phyloP scores from a whole-genome alignment of 176 grass and related monocot genomes.

The Cenchrus americanus region DNA sequence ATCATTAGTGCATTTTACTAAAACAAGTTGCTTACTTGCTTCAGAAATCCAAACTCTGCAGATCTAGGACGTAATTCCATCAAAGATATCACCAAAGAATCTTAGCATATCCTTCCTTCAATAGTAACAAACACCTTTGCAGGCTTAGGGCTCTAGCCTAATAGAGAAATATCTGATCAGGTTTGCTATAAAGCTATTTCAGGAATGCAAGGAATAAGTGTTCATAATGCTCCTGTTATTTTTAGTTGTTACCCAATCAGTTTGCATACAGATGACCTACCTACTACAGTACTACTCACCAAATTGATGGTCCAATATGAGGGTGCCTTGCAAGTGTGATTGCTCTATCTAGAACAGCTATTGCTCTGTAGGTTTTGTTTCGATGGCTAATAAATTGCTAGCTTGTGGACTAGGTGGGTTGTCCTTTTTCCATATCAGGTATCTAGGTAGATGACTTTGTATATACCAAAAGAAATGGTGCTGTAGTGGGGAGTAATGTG shows the following conservation, averaged over 20 bases:
- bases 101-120: constrained; percentile 4
- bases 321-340: constrained; percentile 47
- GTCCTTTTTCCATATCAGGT: background rate
- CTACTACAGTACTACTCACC: constrained; percentile 35
- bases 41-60: background rate
- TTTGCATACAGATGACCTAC: background rate
- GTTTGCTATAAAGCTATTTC: constrained; percentile 5
- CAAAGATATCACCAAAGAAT: background rate
- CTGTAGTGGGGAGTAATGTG: background rate
- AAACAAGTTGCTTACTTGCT: background rate
- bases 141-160: constrained; percentile 3
- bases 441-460: constrained; percentile 29
- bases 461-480: constrained; percentile 17
- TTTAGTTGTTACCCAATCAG: background rate
- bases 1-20: constrained; percentile 15
- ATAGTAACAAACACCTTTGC: constrained; percentile 1
- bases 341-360: constrained; percentile 19
- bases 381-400: constrained; percentile 18
- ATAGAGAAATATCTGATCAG: background rate
- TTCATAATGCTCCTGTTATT: background rate
- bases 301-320: constrained; percentile 41
- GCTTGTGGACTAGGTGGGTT: constrained; percentile 24
- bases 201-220: background rate
- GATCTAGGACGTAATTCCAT: background rate
- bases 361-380: constrained; percentile 28